Base-by-base conservation (phyloP, 108 stramenopile species). In the Conticribra guillardii region DNA sequence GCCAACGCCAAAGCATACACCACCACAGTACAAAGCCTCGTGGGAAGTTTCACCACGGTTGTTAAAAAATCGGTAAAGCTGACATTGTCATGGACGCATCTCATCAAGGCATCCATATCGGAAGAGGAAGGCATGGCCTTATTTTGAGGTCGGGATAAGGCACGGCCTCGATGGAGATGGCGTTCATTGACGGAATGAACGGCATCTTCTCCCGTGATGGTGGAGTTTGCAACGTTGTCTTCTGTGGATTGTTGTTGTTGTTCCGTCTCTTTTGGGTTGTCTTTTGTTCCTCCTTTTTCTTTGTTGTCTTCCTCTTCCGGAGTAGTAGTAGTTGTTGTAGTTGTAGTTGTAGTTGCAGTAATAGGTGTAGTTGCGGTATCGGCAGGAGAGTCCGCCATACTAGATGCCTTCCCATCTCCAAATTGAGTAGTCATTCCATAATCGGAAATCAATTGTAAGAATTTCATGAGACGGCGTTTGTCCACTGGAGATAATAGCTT, bases 381-480 rank as follows among this genome's bases (percentile, higher is more conserved):
- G n/a, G 57, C 8, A 51, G n/a, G 50, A 51, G 8, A 9, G 4
- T 51, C 50, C 21, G 50, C n/a, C 21, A 51, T 11, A 9, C 9
- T 21, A 57, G 49, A 34, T 34, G 49, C 19, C 53, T n/a, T 48
- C 68, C 64, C 27, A 64, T 58, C 37, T 31, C 58, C 60, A 51
- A 21, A 8, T 3, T 55, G 34, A 21, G 21, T 54, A 28, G 71
- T 48, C 62, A 80, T 85, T 0, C 85, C 94, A 64, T 92, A 93
- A 61, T 97, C 96, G 63, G 85, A 79, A 16, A 85, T 86, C 19
- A 89, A 48, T 61, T 97, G 96, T 23, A 94, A 73, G 60, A 97
- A 92, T 64, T 92, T 94, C 96, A 97, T 97, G 47, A 97, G 84
- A 27, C 87, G 86, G 11, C 96, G 87, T 67, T 97, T 97, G 34